These are phyloP conservation scores for Umbilicaria muhlenbergii DNA, from an alignment of 495 filamentous ascomycete genomes.

Conservation along the genomic window DNA sequence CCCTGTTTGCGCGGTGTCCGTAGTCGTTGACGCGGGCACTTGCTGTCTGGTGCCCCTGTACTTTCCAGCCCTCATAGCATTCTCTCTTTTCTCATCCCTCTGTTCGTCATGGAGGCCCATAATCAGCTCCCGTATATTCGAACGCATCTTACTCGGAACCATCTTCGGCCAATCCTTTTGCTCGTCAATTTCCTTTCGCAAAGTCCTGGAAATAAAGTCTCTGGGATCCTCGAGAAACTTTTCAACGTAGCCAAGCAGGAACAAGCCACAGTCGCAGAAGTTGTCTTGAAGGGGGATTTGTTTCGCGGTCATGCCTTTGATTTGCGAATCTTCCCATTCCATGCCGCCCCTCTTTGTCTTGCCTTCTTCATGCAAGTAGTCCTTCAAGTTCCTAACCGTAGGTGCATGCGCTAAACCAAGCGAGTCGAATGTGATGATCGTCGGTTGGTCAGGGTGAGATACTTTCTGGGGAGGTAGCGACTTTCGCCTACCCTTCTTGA, in stretches of 20 bases:
- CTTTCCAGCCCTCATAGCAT: constrained; percentile 5
- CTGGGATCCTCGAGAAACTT: constrained; percentile 61
- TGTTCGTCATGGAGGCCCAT: constrained; percentile 33
- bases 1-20: neutral
- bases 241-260: constrained; percentile 65
- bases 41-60: neutral
- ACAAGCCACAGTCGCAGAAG: constrained; percentile 79
- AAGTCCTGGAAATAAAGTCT: constrained; percentile 39
- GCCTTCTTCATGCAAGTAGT: constrained; percentile 64
- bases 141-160: constrained; percentile 33
- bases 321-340: constrained; percentile 30
- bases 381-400: constrained; percentile 49
- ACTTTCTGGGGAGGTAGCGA: constrained; percentile 9
- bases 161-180: constrained; percentile 39
- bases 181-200: constrained; percentile 30
- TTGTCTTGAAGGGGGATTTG: constrained; percentile 69
- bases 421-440: constrained; percentile 84
- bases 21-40: neutral
- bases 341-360: constrained; percentile 44
- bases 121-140: constrained; percentile 35
- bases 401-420: constrained; percentile 43
- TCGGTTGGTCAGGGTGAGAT: constrained; percentile 28
- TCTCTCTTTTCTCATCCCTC: constrained; percentile 12
- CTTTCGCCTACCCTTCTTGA: constrained; percentile 19
- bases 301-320: constrained; percentile 52